These are phyloP conservation scores for Symmetrospora coprosmae DNA, from an alignment of 768 basidiomycete species.

Conservation along the genomic window DNA sequence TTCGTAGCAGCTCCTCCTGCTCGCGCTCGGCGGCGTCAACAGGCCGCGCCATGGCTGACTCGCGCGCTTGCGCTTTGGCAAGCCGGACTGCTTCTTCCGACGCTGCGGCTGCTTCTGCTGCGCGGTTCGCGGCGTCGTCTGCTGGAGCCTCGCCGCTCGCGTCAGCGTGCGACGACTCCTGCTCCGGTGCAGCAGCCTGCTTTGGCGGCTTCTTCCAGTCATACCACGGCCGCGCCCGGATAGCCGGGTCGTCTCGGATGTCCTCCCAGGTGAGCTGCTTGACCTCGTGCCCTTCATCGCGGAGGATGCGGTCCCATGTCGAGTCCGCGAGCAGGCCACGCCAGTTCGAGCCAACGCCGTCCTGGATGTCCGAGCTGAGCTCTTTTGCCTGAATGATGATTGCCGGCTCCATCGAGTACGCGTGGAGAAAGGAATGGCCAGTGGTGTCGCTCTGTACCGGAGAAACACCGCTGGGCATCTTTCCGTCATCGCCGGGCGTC, in stretches of 20 bases:
- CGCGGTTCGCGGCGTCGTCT: too few relatives aligned
- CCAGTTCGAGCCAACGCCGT: slow-evolving; percentile 29
- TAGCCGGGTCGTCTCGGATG: not conserved
- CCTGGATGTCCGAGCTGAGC: slow-evolving; percentile 29
- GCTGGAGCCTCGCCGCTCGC: not conserved
- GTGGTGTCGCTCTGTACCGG: too few relatives aligned
- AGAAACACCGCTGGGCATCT: too few relatives aligned
- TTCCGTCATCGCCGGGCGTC: too few relatives aligned
- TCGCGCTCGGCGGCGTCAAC: not conserved
- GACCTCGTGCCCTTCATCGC: slow-evolving; percentile 23
- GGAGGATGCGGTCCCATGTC: slow-evolving; percentile 27
- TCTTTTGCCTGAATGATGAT: slow-evolving; percentile 34
- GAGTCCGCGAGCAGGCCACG: slow-evolving; percentile 29
- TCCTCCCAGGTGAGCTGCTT: slow-evolving; percentile 12
- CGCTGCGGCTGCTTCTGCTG: too few relatives aligned
- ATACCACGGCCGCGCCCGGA: slow-evolving; percentile 6
- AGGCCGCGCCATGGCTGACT: not conserved
- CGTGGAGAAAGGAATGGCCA: slow-evolving; percentile 23
- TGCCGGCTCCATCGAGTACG: slow-evolving; percentile 33
- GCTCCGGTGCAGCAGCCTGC: not conserved
- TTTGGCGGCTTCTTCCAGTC: not conserved
- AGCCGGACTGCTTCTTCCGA: not conserved
- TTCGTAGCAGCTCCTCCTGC: not conserved
- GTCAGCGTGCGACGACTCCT: too few relatives aligned
- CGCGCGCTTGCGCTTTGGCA: not conserved